Evolutionary conservation across 441 rosid species (phyloP).

Genomic region (Daphne laureola): DNA sequence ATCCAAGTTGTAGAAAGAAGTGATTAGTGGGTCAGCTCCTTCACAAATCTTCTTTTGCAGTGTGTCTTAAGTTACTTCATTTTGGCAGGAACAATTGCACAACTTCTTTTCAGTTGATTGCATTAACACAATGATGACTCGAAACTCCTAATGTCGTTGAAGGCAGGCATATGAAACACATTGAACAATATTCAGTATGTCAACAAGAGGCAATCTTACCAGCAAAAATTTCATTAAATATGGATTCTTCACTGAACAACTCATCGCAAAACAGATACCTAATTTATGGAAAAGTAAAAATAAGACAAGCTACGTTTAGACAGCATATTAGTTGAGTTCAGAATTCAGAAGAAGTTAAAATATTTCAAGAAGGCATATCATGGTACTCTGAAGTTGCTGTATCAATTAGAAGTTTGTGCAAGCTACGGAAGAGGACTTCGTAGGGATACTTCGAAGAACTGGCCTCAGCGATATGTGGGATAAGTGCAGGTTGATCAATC

Average conservation of each 20-base stretch:
- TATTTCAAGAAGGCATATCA: constrained; percentile 20
- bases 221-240: constrained; percentile 79
- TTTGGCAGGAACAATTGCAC: no score
- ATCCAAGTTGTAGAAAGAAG: no score
- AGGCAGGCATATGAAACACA: no score
- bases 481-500: constrained; percentile 95
- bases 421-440: constrained; percentile 96
- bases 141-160: no score
- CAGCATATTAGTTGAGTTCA: neutral
- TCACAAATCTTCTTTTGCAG: no score
- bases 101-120: no score
- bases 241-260: constrained; percentile 94
- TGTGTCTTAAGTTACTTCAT: no score
- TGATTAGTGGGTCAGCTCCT: no score
- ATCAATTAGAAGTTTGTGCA: constrained; percentile 97
- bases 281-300: constrained; percentile 17
- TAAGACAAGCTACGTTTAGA: constrained; percentile 10
- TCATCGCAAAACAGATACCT: constrained; percentile 96
- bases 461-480: constrained; percentile 99
- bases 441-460: constrained; percentile 90
- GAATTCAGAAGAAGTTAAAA: constrained; percentile 14
- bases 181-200: no score
- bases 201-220: constrained; percentile 32
- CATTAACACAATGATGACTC: no score
- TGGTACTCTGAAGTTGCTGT: constrained; percentile 98